Percentiles rank a stretch among this genome's conserved stretches.
phyloP scores from a whole-genome alignment of 2,329 filamentous ascomycete genomes.

The Berkeleyomyces rouxiae region DNA sequence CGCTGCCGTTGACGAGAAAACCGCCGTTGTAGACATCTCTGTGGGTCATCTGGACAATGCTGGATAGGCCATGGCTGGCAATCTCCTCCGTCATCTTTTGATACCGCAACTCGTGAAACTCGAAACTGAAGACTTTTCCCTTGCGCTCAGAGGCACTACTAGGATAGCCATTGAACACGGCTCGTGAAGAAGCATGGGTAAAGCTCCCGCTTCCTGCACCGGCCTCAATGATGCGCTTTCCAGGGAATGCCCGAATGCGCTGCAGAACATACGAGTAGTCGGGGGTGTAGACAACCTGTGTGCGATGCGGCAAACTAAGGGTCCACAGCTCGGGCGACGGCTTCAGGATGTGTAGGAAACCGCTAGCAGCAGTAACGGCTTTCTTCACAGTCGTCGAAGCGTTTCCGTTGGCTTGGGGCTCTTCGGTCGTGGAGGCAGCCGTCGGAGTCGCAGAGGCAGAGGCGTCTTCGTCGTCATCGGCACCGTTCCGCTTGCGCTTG shows the following conservation, averaged over 20 bases:
- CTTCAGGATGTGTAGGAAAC: slow-evolving; percentile 63
- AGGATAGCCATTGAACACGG: slow-evolving; percentile 58
- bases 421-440: slow-evolving; percentile 18
- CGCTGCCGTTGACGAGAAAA: slow-evolving; percentile 31
- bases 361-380: slow-evolving; percentile 39
- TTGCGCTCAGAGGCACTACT: slow-evolving; percentile 26
- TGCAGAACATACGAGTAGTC: slow-evolving; percentile 77
- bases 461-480: slow-evolving; percentile 21
- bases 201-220: slow-evolving; percentile 73
- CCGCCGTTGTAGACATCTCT: slow-evolving; percentile 65
- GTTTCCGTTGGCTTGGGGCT: slow-evolving; percentile 20
- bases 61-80: slow-evolving; percentile 45
- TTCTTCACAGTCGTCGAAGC: slow-evolving; percentile 25
- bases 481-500: slow-evolving; percentile 27
- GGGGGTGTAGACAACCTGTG: slow-evolving; percentile 73
- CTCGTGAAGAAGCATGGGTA: slow-evolving; percentile 60
- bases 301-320: slow-evolving; percentile 60
- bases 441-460: slow-evolving; percentile 7
- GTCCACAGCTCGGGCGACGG: slow-evolving; percentile 77
- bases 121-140: slow-evolving; percentile 67
- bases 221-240: slow-evolving; percentile 59
- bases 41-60: slow-evolving; percentile 55
- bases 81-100: slow-evolving; percentile 54
- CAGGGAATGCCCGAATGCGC: slow-evolving; percentile 55
- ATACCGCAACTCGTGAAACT: slow-evolving; percentile 61